Conservation (phyloP, 2,329 filamentous ascomycete species). For the Zasmidium cellare region DNA sequence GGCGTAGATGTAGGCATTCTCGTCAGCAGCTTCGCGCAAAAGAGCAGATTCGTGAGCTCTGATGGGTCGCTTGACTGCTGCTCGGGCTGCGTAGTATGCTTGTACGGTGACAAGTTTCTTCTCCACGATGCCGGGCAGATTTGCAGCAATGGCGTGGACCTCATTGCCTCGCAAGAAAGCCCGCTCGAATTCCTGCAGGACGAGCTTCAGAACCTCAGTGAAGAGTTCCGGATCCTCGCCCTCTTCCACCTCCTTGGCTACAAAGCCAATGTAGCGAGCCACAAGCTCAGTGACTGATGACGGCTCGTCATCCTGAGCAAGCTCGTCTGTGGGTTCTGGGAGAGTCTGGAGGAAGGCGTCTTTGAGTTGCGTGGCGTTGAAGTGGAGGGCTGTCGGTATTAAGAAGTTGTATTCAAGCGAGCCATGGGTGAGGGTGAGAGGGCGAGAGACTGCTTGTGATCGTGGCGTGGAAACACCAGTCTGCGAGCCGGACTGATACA, state of each 20-base stretch:
- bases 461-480: conserved; percentile 96
- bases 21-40: conserved; percentile 82
- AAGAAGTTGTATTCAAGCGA: conserved; percentile 95
- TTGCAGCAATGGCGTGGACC: conserved; percentile 84
- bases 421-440: conserved; percentile 86
- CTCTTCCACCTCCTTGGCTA: conserved; percentile 85
- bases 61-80: conserved; percentile 80
- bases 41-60: conserved; percentile 92
- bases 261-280: conserved; percentile 86
- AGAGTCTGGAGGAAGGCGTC: conserved; percentile 83
- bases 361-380: conserved; percentile 91
- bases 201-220: conserved; percentile 86
- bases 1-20: conserved; percentile 81
- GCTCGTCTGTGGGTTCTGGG: conserved; percentile 90
- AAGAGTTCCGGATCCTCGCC: conserved; percentile 92
- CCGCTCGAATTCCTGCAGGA: conserved; percentile 94
- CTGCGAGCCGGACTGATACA: conserved; percentile 51
- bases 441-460: conserved; percentile 87
- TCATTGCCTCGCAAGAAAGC: conserved; percentile 94
- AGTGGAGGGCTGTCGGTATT: conserved; percentile 92
- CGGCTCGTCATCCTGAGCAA: conserved; percentile 98
- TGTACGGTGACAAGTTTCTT: conserved; percentile 91
- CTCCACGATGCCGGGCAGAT: conserved; percentile 81
- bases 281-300: conserved; percentile 92
- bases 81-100: conserved; percentile 87